Conservation (phyloP, 2,329 filamentous ascomycete genomes). For the Hymenoscyphus repandus region DNA sequence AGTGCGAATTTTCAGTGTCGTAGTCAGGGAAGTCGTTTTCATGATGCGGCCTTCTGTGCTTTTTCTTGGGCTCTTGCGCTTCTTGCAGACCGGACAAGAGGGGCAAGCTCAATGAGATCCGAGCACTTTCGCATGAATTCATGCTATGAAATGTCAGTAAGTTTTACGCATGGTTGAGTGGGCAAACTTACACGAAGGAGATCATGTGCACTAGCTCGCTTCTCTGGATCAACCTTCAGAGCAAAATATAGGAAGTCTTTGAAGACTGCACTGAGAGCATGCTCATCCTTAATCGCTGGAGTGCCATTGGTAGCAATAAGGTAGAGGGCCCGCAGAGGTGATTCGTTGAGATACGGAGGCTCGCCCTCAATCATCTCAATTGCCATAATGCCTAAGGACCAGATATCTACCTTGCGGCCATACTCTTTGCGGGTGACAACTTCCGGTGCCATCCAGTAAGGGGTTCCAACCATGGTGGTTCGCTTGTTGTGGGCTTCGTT, state of each 20-base stretch:
- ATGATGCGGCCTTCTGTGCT: slow-evolving; percentile 52
- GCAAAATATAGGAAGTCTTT: slow-evolving; percentile 89
- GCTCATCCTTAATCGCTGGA: slow-evolving; percentile 88
- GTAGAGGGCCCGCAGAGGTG: slow-evolving; percentile 86
- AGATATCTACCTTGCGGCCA: slow-evolving; percentile 96
- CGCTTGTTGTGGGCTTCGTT: slow-evolving; percentile 96
- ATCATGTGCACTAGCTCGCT: slow-evolving; percentile 91
- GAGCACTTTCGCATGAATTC: slow-evolving; percentile 75
- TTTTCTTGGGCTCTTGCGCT: slow-evolving; percentile 83
- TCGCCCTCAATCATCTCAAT: slow-evolving; percentile 99
- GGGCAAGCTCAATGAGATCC: slow-evolving; percentile 71
- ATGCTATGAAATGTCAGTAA: slow-evolving; percentile 48
- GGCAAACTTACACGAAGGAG: slow-evolving; percentile 70
- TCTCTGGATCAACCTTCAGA: slow-evolving; percentile 94
- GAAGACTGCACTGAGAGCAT: slow-evolving; percentile 75
- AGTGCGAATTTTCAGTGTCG: not conserved
- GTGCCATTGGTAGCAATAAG: slow-evolving; percentile 96
- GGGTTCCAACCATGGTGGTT: slow-evolving; percentile 97
- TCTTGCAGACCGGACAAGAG: slow-evolving; percentile 79
- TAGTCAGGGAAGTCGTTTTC: slow-evolving; percentile 2
- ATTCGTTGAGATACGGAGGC: slow-evolving; percentile 93
- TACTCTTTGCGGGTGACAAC: slow-evolving; percentile 97
- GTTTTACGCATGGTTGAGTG: slow-evolving; percentile 1
- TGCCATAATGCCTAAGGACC: slow-evolving; percentile 98
- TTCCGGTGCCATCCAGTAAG: slow-evolving; percentile 99